Evolutionary conservation across 495 filamentous ascomycete genomes (phyloP).

Genomic region (Hypoxylon rickii): DNA sequence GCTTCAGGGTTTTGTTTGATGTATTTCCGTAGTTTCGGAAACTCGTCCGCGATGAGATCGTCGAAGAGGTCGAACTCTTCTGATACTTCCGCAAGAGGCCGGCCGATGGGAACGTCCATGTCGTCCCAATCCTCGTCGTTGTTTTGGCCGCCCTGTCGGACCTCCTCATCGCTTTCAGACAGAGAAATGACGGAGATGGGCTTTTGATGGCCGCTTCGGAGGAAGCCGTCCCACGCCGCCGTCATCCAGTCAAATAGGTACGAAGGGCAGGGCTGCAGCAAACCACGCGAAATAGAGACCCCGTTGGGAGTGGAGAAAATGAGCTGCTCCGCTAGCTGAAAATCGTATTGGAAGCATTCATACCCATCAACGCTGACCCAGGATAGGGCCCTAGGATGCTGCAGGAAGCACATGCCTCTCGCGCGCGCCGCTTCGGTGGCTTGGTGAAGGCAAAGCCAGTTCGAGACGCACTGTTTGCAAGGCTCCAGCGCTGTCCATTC

Average conservation of each 20-base stretch:
- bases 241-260: slow-evolving; percentile 18
- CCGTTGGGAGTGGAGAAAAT: background rate
- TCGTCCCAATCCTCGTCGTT: slow-evolving; percentile 30
- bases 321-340: slow-evolving; percentile 9
- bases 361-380: slow-evolving; percentile 1
- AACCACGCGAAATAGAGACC: background rate
- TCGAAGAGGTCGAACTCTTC: slow-evolving; percentile 23
- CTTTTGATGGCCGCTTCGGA: slow-evolving; percentile 2
- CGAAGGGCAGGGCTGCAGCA: no score
- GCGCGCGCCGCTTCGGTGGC: slow-evolving; percentile 7
- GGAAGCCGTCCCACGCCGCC: slow-evolving; percentile 23
- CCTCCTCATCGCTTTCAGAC: background rate
- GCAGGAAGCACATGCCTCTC: slow-evolving; percentile 16
- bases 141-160: background rate
- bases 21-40: slow-evolving; percentile 12
- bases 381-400: slow-evolving; percentile 21
- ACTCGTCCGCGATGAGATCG: slow-evolving; percentile 21
- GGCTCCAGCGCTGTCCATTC: slow-evolving; percentile 16
- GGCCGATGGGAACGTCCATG: slow-evolving; percentile 4
- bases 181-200: slow-evolving; percentile 2
- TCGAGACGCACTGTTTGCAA: slow-evolving; percentile 3
- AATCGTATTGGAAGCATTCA: slow-evolving; percentile 22
- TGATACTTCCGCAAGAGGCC: background rate
- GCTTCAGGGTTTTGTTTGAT: no score
- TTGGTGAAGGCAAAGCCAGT: slow-evolving; percentile 24